Percentiles rank a stretch among this genome's conserved stretches.
phyloP scores from a whole-genome alignment of 139 green algal genomes.

The Protoeuglena noctilucae region DNA sequence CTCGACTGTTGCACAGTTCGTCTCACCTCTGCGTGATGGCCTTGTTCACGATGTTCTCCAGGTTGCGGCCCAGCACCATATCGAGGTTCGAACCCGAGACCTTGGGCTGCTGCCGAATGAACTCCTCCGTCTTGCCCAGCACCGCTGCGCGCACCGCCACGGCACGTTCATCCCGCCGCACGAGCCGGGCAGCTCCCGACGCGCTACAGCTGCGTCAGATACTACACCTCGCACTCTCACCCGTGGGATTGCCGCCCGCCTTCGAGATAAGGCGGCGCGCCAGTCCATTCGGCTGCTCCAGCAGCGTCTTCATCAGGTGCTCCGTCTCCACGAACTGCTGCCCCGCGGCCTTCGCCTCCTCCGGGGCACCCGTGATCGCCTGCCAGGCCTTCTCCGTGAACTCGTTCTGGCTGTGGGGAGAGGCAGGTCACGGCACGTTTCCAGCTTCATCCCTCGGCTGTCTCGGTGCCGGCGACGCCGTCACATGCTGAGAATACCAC shows the following conservation, averaged over 20 bases:
- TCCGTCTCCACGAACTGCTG: constrained; percentile 96
- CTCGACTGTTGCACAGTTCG: constrained; percentile 15
- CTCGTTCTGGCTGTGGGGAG: constrained; percentile 72
- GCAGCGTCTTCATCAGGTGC: constrained; percentile 87
- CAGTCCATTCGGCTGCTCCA: constrained; percentile 90
- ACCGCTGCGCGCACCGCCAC: no score
- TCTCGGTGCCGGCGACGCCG: no score
- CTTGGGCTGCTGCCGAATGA: constrained; percentile 12
- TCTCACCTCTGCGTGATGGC: no score
- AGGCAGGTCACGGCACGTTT: no score
- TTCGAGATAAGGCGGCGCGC: constrained; percentile 66
- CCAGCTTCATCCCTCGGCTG: no score
- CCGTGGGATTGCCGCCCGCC: constrained; percentile 55
- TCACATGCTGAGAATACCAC: no score
- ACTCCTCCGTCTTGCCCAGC: constrained; percentile 59
- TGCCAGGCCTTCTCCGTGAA: constrained; percentile 92
- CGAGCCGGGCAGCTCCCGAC: no score
- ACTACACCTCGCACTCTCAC: no score
- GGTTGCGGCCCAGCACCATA: constrained; percentile 76
- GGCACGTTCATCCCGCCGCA: no score
- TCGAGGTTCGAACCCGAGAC: constrained; percentile 1
- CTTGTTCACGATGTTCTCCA: constrained; percentile 69
- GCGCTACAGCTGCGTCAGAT: no score
- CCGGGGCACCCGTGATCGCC: constrained; percentile 67
- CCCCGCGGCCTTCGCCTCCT: constrained; percentile 50